Percentiles rank a stretch among this genome's conserved stretches.
phyloP scores from a whole-genome alignment of 2,329 filamentous ascomycete genomes.

The Periconia sp. region DNA sequence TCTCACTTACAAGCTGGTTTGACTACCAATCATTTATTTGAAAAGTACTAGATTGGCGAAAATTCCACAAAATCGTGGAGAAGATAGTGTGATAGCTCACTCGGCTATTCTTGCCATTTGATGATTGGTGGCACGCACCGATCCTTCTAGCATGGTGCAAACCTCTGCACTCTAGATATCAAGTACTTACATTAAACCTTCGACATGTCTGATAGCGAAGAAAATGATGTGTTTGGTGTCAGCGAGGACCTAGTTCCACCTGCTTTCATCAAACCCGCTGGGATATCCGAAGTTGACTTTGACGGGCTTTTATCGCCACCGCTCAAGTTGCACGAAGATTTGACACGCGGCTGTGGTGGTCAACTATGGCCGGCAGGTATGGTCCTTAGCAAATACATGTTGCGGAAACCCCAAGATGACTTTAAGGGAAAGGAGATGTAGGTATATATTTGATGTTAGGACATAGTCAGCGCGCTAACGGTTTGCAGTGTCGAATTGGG shows the following conservation, averaged over 20 bases:
- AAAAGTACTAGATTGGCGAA: not conserved
- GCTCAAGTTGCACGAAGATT: slow-evolving; percentile 80
- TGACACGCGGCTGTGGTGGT: slow-evolving; percentile 85
- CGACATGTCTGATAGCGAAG: slow-evolving; percentile 31
- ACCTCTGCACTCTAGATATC: not conserved
- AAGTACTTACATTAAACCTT: not conserved
- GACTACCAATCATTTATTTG: too few relatives aligned
- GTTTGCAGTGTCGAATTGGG: slow-evolving; percentile 78
- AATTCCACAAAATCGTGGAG: not conserved
- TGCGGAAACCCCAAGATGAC: slow-evolving; percentile 68
- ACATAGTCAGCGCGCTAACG: slow-evolving; percentile 14
- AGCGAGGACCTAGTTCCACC: slow-evolving; percentile 60
- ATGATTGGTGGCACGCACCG: not conserved
- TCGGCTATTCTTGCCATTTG: slow-evolving; percentile 1
- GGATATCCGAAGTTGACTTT: slow-evolving; percentile 62
- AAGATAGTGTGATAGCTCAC: not conserved
- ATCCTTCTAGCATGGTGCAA: not conserved
- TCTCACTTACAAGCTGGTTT: too few relatives aligned
- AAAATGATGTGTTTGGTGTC: slow-evolving; percentile 44
- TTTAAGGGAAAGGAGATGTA: slow-evolving; percentile 73
- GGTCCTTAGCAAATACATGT: slow-evolving; percentile 82
- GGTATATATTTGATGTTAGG: slow-evolving; percentile 28
- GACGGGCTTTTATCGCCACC: slow-evolving; percentile 71
- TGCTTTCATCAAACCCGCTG: slow-evolving; percentile 54
- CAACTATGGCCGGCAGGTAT: slow-evolving; percentile 94